Evolutionary conservation across 2,329 filamentous ascomycete species (phyloP), one percentile per base, ranked within the genome.

Genomic region (Coniochaeta hoffmannii): DNA sequence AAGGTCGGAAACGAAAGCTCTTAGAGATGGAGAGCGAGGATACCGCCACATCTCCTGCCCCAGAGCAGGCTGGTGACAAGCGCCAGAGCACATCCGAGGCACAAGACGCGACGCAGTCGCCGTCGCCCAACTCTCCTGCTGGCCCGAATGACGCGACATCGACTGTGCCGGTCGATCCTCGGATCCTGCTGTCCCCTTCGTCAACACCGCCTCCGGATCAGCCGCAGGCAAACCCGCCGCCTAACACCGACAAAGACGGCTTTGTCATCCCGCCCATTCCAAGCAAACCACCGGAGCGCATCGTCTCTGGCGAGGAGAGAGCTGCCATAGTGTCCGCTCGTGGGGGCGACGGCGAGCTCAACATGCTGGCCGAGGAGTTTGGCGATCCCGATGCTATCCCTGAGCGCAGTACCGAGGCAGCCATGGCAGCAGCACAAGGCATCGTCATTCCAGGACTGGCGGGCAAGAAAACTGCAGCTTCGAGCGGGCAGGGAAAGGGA

Each of bases 221-320:
- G 69, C 64, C 26, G 63, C 70, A 1, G 68, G 72, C 44, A 70
- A 70, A 52, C 76, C 79, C 17, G 69, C 81, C 11, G 10, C 38
- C 57, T 7, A 36, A 53, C n/a, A 59, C 62, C 4, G 86, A 89
- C 65, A 79, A 82, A 2, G 85, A 89, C 62, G 87, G 86, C 2
- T 89, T 88, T 64, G 81, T 80, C 38, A 84, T 89, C 31, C 85
- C 86, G 1, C 71, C 74, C 0, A 62, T 71, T 6, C 80, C 79
- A 0, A 68, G 72, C 54, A 70, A 56, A 46, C 38, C 55, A 36
- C 12, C 49, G 17, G 54, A 51, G n/a, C 19, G 30, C 26, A 14
- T 26, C 7, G 31, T 34, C 22, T 17, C 28, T 11, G 50, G 22
- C 15, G 50, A 36, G 31, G 50, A 36, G 31, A 24, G 31, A 17